Evolutionary conservation across 1,284 basidiomycete species (phyloP).

Genomic region (Malassezia obtusa): DNA sequence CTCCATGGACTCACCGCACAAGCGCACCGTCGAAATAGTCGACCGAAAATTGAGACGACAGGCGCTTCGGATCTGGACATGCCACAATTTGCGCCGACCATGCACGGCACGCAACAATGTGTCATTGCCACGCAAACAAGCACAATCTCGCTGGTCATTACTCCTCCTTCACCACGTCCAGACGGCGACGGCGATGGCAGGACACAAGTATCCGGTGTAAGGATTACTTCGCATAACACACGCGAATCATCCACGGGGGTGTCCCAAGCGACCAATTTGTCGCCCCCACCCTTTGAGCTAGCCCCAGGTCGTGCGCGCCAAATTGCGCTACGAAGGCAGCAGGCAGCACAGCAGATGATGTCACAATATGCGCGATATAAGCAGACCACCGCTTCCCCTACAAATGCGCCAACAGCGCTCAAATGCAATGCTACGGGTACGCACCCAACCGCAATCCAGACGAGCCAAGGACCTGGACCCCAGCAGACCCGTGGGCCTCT

Average conservation of each 20-base stretch:
- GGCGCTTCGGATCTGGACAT: background rate
- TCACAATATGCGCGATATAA: background rate
- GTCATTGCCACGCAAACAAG: constrained; percentile 8
- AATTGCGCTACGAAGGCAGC: background rate
- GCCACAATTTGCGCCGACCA: constrained; percentile 4
- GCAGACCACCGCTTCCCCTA: too few species aligned
- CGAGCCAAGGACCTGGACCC: background rate
- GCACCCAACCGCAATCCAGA: background rate
- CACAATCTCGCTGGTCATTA: constrained; percentile 13
- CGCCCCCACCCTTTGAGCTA: constrained; percentile 16
- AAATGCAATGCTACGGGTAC: too few species aligned
- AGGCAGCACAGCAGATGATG: background rate
- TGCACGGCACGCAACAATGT: constrained; percentile 14
- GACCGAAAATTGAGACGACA: background rate
- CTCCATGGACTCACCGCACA: constrained; percentile 9
- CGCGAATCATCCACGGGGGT: background rate
- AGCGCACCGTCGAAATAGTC: constrained; percentile 7
- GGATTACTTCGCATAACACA: constrained; percentile 10
- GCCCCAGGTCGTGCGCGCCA: constrained; percentile 15
- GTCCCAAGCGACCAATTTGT: background rate
- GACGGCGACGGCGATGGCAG: background rate
- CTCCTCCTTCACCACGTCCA: constrained; percentile 9
- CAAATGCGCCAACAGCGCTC: background rate
- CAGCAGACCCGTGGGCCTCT: too few species aligned
- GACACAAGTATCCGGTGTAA: background rate